These are phyloP conservation scores for Vitis hybrid DNA, from an alignment of 177 flowering plant species.

Conservation along the genomic window DNA sequence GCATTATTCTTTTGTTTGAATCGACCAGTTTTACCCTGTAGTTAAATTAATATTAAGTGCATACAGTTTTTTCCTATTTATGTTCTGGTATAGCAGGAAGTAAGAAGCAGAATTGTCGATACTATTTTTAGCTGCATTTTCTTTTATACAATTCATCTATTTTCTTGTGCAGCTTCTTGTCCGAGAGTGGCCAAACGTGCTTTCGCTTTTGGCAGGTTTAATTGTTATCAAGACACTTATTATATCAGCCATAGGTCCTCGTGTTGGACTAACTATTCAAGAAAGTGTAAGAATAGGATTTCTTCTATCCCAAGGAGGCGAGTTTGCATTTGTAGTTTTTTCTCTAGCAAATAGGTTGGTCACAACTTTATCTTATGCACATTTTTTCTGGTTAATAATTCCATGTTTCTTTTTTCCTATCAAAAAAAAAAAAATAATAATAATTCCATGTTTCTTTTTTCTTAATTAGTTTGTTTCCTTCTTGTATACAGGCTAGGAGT, in stretches of 20 bases:
- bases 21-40: no score
- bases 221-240: constrained; percentile 89
- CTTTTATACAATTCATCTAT: constrained; percentile 12
- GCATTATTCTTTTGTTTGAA: no score
- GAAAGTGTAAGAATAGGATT: constrained; percentile 95
- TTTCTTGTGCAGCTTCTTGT: constrained; percentile 70
- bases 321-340: constrained; percentile 96
- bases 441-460: not conserved
- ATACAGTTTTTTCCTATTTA: no score
- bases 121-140: constrained; percentile 1
- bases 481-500: constrained; percentile 79
- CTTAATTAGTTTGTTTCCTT: not conserved
- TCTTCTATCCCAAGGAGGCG: constrained; percentile 98
- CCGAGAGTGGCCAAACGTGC: constrained; percentile 98
- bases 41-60: no score
- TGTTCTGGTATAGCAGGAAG: no score
- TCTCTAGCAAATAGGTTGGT: constrained; percentile 93
- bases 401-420: not conserved
- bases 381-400: not conserved
- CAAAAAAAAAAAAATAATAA: no score
- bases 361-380: not conserved
- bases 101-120: not conserved
- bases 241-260: constrained; percentile 93
- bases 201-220: constrained; percentile 84
- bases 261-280: constrained; percentile 78